Conservation (phyloP, 1,284 basidiomycete genomes). For the Trametes polyzona region DNA sequence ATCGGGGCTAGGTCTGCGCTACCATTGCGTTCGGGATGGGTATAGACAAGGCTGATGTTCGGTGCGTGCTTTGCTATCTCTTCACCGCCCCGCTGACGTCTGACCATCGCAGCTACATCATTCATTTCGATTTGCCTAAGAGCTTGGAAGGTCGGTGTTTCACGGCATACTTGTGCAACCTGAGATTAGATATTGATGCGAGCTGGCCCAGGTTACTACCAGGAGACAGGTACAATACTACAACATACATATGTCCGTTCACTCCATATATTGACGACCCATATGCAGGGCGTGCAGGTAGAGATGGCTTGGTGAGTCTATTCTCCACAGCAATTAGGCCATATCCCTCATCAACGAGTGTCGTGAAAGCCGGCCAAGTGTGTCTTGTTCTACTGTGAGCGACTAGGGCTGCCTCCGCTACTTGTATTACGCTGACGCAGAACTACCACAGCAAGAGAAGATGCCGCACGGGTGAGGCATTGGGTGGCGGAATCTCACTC, state of each 20-base stretch:
- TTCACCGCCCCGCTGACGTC: background rate
- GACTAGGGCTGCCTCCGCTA: background rate
- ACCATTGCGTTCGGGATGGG: conserved; percentile 89
- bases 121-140: conserved; percentile 82
- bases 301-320: conserved; percentile 72
- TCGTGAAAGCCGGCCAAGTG: conserved; percentile 73
- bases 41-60: conserved; percentile 84
- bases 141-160: conserved; percentile 80
- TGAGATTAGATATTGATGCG: background rate
- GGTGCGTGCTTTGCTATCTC: conserved; percentile 56
- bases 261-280: background rate
- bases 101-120: conserved; percentile 56
- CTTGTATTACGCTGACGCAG: background rate
- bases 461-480: conserved; percentile 58
- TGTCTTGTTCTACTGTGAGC: conserved; percentile 79
- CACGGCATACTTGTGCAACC: background rate
- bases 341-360: background rate
- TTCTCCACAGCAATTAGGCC: too few species aligned
- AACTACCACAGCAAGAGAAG: conserved; percentile 67
- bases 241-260: background rate
- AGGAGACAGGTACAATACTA: conserved; percentile 72
- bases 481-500: conserved; percentile 55
- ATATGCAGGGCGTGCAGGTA: conserved; percentile 70
- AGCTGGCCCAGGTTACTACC: conserved; percentile 79
- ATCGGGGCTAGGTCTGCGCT: conserved; percentile 49